These are phyloP conservation scores for Lablab purpureus DNA, from an alignment of 306 rosid genomes.

Conservation along the genomic window DNA sequence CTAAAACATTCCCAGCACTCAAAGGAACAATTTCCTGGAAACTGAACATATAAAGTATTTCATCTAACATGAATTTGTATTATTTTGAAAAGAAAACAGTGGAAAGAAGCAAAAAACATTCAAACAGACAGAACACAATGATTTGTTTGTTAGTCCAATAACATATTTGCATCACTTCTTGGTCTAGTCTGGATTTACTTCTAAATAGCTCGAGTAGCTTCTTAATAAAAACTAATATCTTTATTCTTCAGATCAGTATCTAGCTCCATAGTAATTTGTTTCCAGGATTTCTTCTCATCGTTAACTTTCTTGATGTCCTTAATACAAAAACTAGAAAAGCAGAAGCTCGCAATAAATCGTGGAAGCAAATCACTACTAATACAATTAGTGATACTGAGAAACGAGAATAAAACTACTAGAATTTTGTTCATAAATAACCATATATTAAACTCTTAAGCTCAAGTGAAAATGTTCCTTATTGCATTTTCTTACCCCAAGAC, in stretches of 20 bases:
- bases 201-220: not conserved
- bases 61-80: constrained; percentile 31
- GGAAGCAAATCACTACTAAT: no score
- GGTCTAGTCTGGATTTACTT: constrained; percentile 4
- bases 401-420: no score
- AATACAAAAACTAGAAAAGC: not conserved
- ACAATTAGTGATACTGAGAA: no score
- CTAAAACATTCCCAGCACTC: constrained; percentile 89
- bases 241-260: not conserved
- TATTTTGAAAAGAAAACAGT: not conserved
- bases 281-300: not conserved
- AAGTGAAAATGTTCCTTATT: constrained; percentile 1
- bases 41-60: constrained; percentile 46
- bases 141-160: not conserved
- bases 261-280: not conserved
- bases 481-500: constrained; percentile 71
- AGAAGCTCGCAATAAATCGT: not conserved
- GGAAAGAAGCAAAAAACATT: constrained; percentile 12
- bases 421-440: not conserved
- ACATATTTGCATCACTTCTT: constrained; percentile 1
- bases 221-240: not conserved
- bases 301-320: not conserved
- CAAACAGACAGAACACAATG: not conserved
- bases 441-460: not conserved
- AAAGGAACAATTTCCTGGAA: constrained; percentile 97